These are phyloP conservation scores for Quaeritorhiza haematococci DNA, from an alignment of 371 early-diverging fungal species.

Conservation along the genomic window DNA sequence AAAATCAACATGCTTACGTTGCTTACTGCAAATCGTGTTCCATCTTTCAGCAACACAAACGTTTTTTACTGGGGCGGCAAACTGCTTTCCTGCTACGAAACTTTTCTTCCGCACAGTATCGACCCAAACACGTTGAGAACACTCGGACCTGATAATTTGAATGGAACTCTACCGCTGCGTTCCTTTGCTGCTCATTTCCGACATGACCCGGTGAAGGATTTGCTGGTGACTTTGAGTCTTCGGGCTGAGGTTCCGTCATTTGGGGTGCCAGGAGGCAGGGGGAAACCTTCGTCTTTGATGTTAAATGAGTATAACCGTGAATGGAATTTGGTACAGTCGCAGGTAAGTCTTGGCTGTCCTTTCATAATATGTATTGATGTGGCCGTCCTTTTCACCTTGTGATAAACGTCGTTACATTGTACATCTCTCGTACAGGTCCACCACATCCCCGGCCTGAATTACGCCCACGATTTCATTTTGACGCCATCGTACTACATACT, in stretches of 20 bases:
- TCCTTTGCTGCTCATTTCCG: conserved; percentile 5
- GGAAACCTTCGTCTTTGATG: not conserved
- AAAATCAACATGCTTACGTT: not conserved
- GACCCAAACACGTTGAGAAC: conserved; percentile 3
- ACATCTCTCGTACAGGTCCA: not conserved
- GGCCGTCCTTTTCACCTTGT: too few species aligned
- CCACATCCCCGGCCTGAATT: conserved; percentile 7
- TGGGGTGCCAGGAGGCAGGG: not conserved
- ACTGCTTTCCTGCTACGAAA: conserved; percentile 6
- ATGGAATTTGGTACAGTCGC: not conserved
- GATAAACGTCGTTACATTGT: not conserved
- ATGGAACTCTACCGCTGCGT: conserved; percentile 4
- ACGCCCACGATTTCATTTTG: conserved; percentile 6
- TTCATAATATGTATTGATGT: too few species aligned
- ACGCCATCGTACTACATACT: conserved; percentile 6
- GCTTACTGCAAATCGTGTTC: not conserved
- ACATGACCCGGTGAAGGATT: conserved; percentile 1
- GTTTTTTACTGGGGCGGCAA: conserved; percentile 10
- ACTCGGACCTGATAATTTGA: conserved; percentile 8
- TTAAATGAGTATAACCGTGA: conserved; percentile 6
- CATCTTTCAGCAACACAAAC: conserved; percentile 7
- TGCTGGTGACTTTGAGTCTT: conserved; percentile 1
- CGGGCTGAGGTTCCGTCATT: conserved; percentile 1
- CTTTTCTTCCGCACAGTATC: conserved; percentile 5
- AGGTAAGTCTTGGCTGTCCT: not conserved